Conservation (phyloP, 1,284 basidiomycete genomes). For the Malassezia obtusa region DNA sequence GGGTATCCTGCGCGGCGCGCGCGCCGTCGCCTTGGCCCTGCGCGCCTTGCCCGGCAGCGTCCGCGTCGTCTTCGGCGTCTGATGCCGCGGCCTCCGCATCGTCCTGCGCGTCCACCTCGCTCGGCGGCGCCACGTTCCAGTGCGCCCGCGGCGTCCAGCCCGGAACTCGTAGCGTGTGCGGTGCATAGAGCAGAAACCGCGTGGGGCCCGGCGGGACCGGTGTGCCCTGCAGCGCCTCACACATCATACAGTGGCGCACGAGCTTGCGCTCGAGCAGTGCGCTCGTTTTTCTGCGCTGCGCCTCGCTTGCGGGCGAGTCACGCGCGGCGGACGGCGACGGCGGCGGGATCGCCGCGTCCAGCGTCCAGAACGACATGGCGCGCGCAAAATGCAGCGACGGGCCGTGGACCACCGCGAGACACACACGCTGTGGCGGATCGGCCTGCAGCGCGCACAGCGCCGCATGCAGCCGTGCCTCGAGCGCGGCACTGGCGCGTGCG, state of each 20-base stretch:
- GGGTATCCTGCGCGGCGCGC: background rate
- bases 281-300: conserved; percentile 22
- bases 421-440: background rate
- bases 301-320: conserved; percentile 9
- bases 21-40: too few species aligned
- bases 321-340: background rate
- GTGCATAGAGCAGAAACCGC: conserved; percentile 24
- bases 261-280: conserved; percentile 29
- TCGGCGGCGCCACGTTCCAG: conserved; percentile 14
- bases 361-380: background rate
- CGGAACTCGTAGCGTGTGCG: conserved; percentile 18
- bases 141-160: conserved; percentile 27
- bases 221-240: conserved; percentile 10
- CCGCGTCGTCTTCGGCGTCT: background rate
- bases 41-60: too few species aligned
- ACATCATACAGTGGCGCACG: conserved; percentile 21
- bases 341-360: background rate
- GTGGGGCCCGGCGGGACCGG: conserved; percentile 18
- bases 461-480: background rate
- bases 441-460: background rate
- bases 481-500: background rate
- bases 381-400: conserved; percentile 5
- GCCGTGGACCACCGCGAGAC: conserved; percentile 8
- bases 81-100: background rate
- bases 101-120: background rate